Conservation (phyloP, 805 yeast genomes). For the Tetrapisispora iriomotensis region DNA sequence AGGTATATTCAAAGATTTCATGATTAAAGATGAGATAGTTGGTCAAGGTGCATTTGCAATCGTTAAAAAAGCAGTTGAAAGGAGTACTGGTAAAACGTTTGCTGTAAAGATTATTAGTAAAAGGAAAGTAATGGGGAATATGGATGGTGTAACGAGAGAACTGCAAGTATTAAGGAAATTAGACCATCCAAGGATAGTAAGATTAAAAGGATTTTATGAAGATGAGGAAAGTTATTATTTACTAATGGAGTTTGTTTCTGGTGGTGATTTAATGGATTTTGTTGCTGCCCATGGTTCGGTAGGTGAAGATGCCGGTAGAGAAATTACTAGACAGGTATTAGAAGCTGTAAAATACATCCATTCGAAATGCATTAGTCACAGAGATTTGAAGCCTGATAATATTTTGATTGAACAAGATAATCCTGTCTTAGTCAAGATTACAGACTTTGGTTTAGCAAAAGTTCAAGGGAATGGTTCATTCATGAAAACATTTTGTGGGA, state of each 20-base stretch:
- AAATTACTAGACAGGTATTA: slow-evolving; percentile 73
- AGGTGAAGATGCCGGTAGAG: slow-evolving; percentile 84
- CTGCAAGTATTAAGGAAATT: slow-evolving; percentile 67
- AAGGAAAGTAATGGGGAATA: slow-evolving; percentile 66
- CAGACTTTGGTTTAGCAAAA: slow-evolving; percentile 95
- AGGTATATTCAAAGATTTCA: slow-evolving; percentile 62
- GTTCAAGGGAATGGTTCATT: slow-evolving; percentile 73
- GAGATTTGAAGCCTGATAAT: slow-evolving; percentile 95
- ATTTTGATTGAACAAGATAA: slow-evolving; percentile 82
- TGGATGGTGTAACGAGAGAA: slow-evolving; percentile 79
- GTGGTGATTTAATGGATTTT: slow-evolving; percentile 97
- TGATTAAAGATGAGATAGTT: slow-evolving; percentile 71
- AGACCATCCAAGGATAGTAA: slow-evolving; percentile 78
- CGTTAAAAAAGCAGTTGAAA: slow-evolving; percentile 81
- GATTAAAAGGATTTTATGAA: slow-evolving; percentile 74
- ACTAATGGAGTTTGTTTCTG: slow-evolving; percentile 92
- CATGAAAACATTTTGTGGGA: slow-evolving; percentile 96
- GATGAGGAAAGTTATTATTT: slow-evolving; percentile 72
- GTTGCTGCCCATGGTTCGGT: slow-evolving; percentile 87
- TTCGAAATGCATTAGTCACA: slow-evolving; percentile 81
- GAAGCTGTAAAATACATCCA: slow-evolving; percentile 84
- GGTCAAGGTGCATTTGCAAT: slow-evolving; percentile 99
- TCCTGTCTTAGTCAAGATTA: slow-evolving; percentile 83
- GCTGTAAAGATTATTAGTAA: slow-evolving; percentile 89
- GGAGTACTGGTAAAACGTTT: slow-evolving; percentile 72